These are phyloP conservation scores for Pistacia atlantica DNA, from an alignment of 345 rosid genomes.

Conservation along the genomic window DNA sequence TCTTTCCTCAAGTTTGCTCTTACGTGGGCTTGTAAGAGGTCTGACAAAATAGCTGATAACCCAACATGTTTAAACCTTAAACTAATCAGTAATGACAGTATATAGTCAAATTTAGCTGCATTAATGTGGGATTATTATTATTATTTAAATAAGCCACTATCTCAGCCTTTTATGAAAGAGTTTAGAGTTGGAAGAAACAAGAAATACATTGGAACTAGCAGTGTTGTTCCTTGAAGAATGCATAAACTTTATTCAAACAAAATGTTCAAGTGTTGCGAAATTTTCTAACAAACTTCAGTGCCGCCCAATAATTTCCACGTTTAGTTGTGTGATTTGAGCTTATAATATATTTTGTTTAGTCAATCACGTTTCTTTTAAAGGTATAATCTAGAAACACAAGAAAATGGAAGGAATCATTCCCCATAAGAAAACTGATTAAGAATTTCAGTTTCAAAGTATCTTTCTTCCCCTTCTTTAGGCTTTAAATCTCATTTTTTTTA, in stretches of 20 bases:
- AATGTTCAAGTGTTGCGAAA: background rate
- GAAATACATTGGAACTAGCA: background rate
- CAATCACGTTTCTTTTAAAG: constrained; percentile 56
- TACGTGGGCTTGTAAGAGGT: too few species aligned
- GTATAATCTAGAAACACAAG: constrained; percentile 20
- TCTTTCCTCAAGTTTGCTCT: too few species aligned
- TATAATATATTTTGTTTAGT: constrained; percentile 38
- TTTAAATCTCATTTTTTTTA: constrained; percentile 6
- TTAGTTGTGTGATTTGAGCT: constrained; percentile 9
- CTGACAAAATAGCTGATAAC: too few species aligned
- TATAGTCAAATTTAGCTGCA: constrained; percentile 20
- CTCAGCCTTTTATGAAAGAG: background rate
- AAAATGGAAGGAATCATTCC: constrained; percentile 19
- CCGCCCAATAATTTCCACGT: constrained; percentile 21
- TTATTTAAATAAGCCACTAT: background rate
- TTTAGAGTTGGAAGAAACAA: constrained; percentile 1
- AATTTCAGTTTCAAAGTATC: constrained; percentile 23
- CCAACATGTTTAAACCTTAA: background rate
- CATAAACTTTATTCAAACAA: background rate
- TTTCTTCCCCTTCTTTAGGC: constrained; percentile 46
- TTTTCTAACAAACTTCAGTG: constrained; percentile 7
- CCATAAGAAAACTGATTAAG: background rate
- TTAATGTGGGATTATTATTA: background rate
- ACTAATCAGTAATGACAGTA: background rate
- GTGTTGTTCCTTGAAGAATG: background rate